Conservation (phyloP, 495 filamentous ascomycete genomes). For the Mytilinidion resinicola region DNA sequence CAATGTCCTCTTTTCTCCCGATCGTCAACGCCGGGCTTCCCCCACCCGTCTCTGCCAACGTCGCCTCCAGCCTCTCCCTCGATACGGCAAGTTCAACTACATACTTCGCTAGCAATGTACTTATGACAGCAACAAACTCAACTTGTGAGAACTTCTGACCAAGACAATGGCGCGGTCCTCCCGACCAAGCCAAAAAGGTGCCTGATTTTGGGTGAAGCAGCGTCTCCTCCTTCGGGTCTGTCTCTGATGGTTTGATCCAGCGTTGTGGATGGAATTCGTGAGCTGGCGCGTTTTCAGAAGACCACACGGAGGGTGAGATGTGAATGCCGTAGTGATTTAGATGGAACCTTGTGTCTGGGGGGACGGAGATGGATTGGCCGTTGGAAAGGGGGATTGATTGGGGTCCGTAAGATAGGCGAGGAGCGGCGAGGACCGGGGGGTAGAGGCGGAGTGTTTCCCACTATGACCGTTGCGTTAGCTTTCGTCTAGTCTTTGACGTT, state of each 20-base stretch:
- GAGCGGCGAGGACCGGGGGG: conserved; percentile 9
- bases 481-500: not conserved
- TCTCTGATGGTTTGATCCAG: conserved; percentile 9
- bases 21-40: conserved; percentile 7
- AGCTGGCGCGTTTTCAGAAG: not conserved
- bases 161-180: conserved; percentile 17
- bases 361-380: conserved; percentile 2
- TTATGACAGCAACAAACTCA: conserved; percentile 17
- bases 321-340: conserved; percentile 14
- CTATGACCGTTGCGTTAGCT: not conserved
- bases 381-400: not conserved
- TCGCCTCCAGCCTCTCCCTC: not conserved
- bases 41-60: conserved; percentile 1
- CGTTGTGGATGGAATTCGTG: conserved; percentile 6
- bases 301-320: conserved; percentile 3
- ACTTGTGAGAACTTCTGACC: conserved; percentile 27
- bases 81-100: not conserved
- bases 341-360: not conserved
- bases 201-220: conserved; percentile 2
- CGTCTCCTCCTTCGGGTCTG: not conserved
- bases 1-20: conserved; percentile 4
- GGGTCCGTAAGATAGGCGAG: conserved; percentile 1
- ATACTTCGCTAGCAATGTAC: not conserved
- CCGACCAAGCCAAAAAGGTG: conserved; percentile 12
- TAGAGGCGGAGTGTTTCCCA: conserved; percentile 26